Base-by-base conservation (phyloP, 2,329 filamentous ascomycete species). In the Colletotrichum sp. region DNA sequence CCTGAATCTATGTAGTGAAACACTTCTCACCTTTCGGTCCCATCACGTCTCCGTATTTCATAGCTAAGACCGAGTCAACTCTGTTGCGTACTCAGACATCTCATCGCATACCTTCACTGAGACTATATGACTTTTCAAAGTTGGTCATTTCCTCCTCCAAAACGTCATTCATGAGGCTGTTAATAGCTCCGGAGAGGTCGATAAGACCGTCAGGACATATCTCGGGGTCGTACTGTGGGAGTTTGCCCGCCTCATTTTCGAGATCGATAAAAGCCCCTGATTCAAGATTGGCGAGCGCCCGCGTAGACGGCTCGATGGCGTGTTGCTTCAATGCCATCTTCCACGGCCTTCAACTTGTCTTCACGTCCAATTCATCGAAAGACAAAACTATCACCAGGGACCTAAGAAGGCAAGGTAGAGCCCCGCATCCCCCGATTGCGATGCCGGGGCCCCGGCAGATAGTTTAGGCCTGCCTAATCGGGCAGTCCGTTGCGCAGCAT, bases 121-220 rank as follows among this genome's bases (percentile, higher is more conserved):
- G 56, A 14, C 63, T 43, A 18, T 56, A 69, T 4, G 30, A 18
- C 12, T 69, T 30, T 14, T 26, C 34, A 14, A 56, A 69, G 16
- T 28, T 18, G 13, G 36, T 7, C 56, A 34, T 48, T 28, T 69
- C 56, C 26, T 63, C 56, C 4, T 24, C 28, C 5, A 73, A 10
- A 16, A 56, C 34, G 30, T 66, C 70, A 21, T 48, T 36, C 61
- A 70, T 58, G 18, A 76, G 66, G 16, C 59, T 43, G 43, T 70
- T 67, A 59, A 62, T 43, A 9, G 73, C 72, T 10, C 58, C 63
- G 7, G 73, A 73, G 7, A 75, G 58, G 21, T 73, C 48, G 28
- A 69, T 73, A 13, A 75, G 69, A 5, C 73, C 69, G 16, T 69
- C 56, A 4, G 73, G 69, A 9, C 43, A 34, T n/a, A 24, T 56